Percentiles rank a stretch among this genome's conserved stretches.
phyloP scores from a whole-genome alignment of 2,329 filamentous ascomycete genomes.

The Paecilomyces niveus region DNA sequence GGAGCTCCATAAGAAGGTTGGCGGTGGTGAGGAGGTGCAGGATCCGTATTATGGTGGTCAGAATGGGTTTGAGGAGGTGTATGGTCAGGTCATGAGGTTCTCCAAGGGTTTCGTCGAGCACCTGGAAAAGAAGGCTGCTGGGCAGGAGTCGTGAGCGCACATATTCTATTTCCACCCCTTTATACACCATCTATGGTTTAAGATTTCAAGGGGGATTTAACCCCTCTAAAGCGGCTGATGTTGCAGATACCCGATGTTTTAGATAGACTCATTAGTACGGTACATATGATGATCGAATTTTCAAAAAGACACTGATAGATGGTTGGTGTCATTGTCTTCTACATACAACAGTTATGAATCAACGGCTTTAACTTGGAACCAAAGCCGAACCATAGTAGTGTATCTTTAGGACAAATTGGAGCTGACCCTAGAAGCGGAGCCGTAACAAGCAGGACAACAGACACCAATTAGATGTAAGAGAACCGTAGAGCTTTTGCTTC shows the following conservation, averaged over 20 bases:
- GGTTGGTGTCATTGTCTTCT: neutral
- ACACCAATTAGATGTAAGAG: neutral
- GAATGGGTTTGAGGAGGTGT: conserved; percentile 78
- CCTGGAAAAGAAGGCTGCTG: conserved; percentile 29
- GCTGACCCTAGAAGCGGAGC: too few species aligned
- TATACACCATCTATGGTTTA: neutral
- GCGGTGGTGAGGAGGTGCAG: conserved; percentile 60
- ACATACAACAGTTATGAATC: neutral
- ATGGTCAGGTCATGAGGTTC: conserved; percentile 73
- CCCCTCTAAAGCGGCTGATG: neutral
- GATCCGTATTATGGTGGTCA: conserved; percentile 92
- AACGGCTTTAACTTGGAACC: neutral
- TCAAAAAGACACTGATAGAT: neutral
- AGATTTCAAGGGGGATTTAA: neutral
- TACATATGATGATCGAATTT: neutral
- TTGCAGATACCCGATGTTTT: neutral
- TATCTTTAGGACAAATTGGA: too few species aligned
- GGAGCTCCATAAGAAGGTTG: conserved; percentile 27
- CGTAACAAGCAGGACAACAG: too few species aligned
- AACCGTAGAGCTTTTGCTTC: neutral
- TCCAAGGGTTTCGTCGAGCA: conserved; percentile 67
- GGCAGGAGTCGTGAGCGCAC: neutral
- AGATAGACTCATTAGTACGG: neutral
- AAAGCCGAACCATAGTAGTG: too few species aligned
- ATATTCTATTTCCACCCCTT: neutral